phyloP scores from a whole-genome alignment of 768 basidiomycete genomes.

The Chalciporus pseudorubinellus region DNA sequence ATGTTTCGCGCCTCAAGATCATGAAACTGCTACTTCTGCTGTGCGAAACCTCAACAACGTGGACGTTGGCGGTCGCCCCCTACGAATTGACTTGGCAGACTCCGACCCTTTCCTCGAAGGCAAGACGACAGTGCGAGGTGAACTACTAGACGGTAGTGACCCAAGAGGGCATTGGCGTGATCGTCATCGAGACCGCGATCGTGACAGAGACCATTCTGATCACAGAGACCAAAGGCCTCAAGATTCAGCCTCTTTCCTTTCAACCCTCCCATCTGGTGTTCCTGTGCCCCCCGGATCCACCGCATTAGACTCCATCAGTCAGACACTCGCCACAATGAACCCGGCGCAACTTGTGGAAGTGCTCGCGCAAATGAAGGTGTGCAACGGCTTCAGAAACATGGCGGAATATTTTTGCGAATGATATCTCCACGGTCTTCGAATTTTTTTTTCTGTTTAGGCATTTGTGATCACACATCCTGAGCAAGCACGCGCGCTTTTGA shows the following conservation, averaged over 20 bases:
- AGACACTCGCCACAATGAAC: slow-evolving; percentile 79
- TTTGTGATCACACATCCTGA: slow-evolving; percentile 91
- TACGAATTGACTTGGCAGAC: slow-evolving; percentile 93
- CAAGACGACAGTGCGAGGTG: slow-evolving; percentile 84
- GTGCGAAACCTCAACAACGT: slow-evolving; percentile 94
- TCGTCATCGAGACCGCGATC: slow-evolving; percentile 51
- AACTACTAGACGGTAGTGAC: slow-evolving; percentile 66
- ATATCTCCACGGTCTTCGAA: slow-evolving; percentile 8
- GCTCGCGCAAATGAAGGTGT: slow-evolving; percentile 96
- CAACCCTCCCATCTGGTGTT: slow-evolving; percentile 71
- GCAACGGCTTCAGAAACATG: slow-evolving; percentile 28
- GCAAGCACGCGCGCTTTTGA: slow-evolving; percentile 76
- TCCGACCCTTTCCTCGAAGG: slow-evolving; percentile 91
- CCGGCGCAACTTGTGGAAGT: slow-evolving; percentile 89
- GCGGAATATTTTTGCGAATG: slow-evolving; percentile 21
- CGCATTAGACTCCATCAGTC: slow-evolving; percentile 79
- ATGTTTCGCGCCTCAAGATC: slow-evolving; percentile 52
- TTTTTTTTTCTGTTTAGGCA: slow-evolving; percentile 55
- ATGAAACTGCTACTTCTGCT: slow-evolving; percentile 93
- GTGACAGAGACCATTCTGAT: slow-evolving; percentile 38
- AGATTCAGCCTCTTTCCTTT: slow-evolving; percentile 56
- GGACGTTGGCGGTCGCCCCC: slow-evolving; percentile 87
- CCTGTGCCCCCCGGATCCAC: slow-evolving; percentile 68
- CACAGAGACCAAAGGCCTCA: slow-evolving; percentile 34
- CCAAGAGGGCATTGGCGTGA: slow-evolving; percentile 38